Base-by-base conservation (phyloP, 2,329 filamentous ascomycete genomes). In the Fusarium drepaniforme region DNA sequence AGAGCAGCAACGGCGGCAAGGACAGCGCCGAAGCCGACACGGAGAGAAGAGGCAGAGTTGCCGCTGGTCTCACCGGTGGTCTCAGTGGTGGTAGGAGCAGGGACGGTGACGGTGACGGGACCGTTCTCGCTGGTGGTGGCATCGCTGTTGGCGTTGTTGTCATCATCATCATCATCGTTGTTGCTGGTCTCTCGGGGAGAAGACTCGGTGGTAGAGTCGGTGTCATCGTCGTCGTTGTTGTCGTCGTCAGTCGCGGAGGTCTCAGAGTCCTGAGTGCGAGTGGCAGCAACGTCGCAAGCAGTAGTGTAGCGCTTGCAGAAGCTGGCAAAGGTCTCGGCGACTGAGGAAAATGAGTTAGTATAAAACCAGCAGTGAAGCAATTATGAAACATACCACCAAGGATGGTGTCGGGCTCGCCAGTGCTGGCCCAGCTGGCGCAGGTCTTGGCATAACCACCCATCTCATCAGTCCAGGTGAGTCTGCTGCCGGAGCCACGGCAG, bases 231-330 rank as follows among this genome's bases (percentile, higher is more conserved):
- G 30, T 70, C 56, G 15, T 71, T 68, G 28, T 71, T 67, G 1
- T 64, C 33, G 23, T 64, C 33, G 5, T 65, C 62, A 21, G 70
- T 66, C 8, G 59, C n/a, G 18, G 63, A 70, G 13, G 63, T 28
- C 40, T 70, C 65, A 30, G 68, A 56, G 35, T 74, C 70, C 40
- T 61, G 35, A 56, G 72, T 70, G 46, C 61, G 62, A 7, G 66
- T 37, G 28, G 44, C 60, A 38, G 61, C 57, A 42, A 38, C 61
- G 7, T 72, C 62, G 66, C 81, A 82, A 28, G 73, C 81, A 35
- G 81, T 76, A 65, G 72, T 78, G 61, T 79, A 82, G 23, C 74
- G 74, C 4, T 81, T 68, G 70, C 81, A 82, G 70, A 80, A 80
- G 18, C 72, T 79, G 23, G 79, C 79, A 57, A 81, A 80, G 16